Conservation (phyloP, 495 filamentous ascomycete species). For the Platismatia glauca region DNA sequence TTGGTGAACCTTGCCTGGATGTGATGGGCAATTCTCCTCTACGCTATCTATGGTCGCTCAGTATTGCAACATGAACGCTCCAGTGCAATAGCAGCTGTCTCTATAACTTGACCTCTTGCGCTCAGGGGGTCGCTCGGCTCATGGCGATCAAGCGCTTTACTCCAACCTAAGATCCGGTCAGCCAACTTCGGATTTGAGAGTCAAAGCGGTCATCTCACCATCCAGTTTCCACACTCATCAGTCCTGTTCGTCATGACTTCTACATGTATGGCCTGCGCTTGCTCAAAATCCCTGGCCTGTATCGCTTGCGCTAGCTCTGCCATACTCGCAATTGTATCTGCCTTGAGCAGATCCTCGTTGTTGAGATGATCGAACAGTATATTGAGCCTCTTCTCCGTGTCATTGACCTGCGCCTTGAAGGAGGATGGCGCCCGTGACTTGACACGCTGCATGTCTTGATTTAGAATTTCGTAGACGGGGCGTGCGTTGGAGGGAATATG, state of each 20-base stretch:
- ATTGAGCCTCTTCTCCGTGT: constrained; percentile 84
- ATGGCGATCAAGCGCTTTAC: constrained; percentile 88
- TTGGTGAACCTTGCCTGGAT: neutral
- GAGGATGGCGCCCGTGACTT: constrained; percentile 69
- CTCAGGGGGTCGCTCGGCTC: constrained; percentile 64
- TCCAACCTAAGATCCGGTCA: constrained; percentile 52
- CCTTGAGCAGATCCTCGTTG: constrained; percentile 80
- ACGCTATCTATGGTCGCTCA: constrained; percentile 2
- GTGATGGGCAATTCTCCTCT: neutral
- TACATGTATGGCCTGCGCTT: constrained; percentile 65
- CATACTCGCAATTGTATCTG: constrained; percentile 69
- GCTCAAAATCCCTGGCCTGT: constrained; percentile 61
- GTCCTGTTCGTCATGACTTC: constrained; percentile 74
- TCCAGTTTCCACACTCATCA: constrained; percentile 87
- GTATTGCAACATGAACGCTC: neutral
- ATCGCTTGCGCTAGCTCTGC: constrained; percentile 58
- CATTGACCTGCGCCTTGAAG: constrained; percentile 78
- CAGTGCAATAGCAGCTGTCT: neutral
- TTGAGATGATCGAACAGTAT: constrained; percentile 94
- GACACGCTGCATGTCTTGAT: constrained; percentile 76
- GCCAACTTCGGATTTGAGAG: neutral
- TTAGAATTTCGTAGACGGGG: constrained; percentile 73
- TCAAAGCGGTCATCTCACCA: constrained; percentile 53
- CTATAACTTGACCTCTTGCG: neutral
- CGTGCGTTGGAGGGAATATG: constrained; percentile 73